Conservation (phyloP, 2,329 filamentous ascomycete genomes). For the Calcarisporium arbuscula region DNA sequence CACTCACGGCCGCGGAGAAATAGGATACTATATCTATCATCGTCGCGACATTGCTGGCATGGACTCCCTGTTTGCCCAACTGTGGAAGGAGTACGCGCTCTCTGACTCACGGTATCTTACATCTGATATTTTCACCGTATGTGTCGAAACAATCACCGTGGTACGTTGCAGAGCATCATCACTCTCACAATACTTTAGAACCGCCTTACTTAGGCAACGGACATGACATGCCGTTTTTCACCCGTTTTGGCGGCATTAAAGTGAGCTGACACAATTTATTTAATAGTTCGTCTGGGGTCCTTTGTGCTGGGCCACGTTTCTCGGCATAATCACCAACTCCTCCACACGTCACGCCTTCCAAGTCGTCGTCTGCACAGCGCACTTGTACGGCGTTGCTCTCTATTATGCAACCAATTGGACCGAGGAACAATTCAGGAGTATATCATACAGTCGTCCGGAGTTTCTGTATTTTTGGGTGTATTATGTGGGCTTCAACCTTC, state of each 20-base stretch:
- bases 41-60: conserved; percentile 58
- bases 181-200: no score
- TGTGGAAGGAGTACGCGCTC: conserved; percentile 89
- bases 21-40: conserved; percentile 68
- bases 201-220: no score
- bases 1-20: conserved; percentile 4
- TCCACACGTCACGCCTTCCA: conserved; percentile 46
- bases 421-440: conserved; percentile 37
- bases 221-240: neutral
- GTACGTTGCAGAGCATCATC: no score
- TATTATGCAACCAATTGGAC: conserved; percentile 54
- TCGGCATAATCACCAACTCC: conserved; percentile 36
- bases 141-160: conserved; percentile 76
- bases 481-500: conserved; percentile 53
- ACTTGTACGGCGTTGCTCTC: conserved; percentile 55
- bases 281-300: conserved; percentile 50
- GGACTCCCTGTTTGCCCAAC: conserved; percentile 70
- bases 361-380: conserved; percentile 43
- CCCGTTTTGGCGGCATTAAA: neutral
- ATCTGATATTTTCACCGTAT: conserved; percentile 76
- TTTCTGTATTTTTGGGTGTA: conserved; percentile 58
- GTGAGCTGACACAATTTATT: neutral
- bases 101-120: conserved; percentile 85
- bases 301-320: conserved; percentile 44
- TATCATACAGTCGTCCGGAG: conserved; percentile 52